These are phyloP conservation scores for Streptanthus diversifolius DNA, from an alignment of 345 rosid species.

Conservation along the genomic window DNA sequence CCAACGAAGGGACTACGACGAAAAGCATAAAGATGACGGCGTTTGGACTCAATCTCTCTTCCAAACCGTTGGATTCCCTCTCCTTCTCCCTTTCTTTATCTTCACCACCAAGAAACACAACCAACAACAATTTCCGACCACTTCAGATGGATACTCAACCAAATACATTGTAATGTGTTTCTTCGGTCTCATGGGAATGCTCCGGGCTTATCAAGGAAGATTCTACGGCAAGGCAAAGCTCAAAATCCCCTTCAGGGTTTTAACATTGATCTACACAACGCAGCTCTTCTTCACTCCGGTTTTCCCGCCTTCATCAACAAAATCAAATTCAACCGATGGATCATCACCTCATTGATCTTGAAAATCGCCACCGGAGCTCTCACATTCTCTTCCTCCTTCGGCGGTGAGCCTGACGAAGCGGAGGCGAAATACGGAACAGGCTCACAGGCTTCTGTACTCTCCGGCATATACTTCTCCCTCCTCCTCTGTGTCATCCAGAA, in stretches of 20 bases:
- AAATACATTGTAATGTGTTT: too few relatives aligned
- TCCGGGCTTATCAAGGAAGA: slow-evolving; percentile 28
- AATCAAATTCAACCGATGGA: slow-evolving; percentile 29
- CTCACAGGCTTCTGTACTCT: slow-evolving; percentile 26
- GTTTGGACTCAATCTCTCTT: slow-evolving; percentile 36
- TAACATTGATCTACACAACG: slow-evolving; percentile 31
- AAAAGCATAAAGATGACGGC: slow-evolving; percentile 24
- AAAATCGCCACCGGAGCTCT: slow-evolving; percentile 38
- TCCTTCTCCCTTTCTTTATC: slow-evolving; percentile 32
- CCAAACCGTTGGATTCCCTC: slow-evolving; percentile 37
- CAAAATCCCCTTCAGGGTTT: slow-evolving; percentile 15
- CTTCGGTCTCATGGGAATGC: background rate
- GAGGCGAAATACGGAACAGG: slow-evolving; percentile 24
- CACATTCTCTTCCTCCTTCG: slow-evolving; percentile 33
- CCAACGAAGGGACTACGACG: slow-evolving; percentile 20
- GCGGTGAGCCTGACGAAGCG: slow-evolving; percentile 29
- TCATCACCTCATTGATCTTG: slow-evolving; percentile 23
- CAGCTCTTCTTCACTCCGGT: slow-evolving; percentile 33
- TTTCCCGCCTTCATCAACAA: slow-evolving; percentile 24
- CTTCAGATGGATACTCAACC: background rate
- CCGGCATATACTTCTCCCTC: slow-evolving; percentile 25
- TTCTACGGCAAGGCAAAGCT: slow-evolving; percentile 27
- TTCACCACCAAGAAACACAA: slow-evolving; percentile 5
- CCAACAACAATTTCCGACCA: background rate
- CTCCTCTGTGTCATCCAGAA: slow-evolving; percentile 32